These are phyloP conservation scores for Litsea cubeba DNA, from an alignment of 164 flowering plant genomes.

Conservation along the genomic window DNA sequence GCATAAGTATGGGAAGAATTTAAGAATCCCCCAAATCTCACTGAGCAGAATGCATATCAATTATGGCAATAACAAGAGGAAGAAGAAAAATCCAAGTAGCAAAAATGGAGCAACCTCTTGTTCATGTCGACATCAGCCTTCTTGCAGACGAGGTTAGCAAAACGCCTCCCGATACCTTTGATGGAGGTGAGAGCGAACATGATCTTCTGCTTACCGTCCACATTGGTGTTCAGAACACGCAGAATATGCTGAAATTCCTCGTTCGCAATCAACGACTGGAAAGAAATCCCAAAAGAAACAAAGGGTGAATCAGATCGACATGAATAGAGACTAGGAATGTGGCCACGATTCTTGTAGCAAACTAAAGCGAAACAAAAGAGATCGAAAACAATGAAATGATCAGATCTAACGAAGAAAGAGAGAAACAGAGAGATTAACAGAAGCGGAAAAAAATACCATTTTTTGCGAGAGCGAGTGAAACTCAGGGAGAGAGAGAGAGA, in stretches of 20 bases:
- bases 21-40: no score
- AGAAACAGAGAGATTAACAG: background rate
- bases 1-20: no score
- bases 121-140: slow-evolving; percentile 23
- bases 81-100: background rate
- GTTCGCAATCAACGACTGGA: slow-evolving; percentile 20
- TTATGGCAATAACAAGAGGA: background rate
- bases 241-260: slow-evolving; percentile 22
- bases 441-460: no score
- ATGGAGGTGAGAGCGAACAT: slow-evolving; percentile 22
- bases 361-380: no score
- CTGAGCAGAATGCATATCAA: no score
- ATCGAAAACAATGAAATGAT: no score
- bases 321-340: background rate
- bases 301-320: background rate
- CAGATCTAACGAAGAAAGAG: background rate
- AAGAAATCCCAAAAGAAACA: background rate
- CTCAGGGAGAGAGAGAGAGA: no score
- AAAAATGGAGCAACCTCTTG: slow-evolving; percentile 12
- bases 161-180: slow-evolving; percentile 19
- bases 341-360: no score
- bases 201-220: slow-evolving; percentile 22
- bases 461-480: no score
- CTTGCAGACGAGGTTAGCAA: slow-evolving; percentile 22
- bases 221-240: slow-evolving; percentile 22